Base-by-base conservation (phyloP, 2,329 filamentous ascomycete genomes). In the Mollisiaceae sp. region DNA sequence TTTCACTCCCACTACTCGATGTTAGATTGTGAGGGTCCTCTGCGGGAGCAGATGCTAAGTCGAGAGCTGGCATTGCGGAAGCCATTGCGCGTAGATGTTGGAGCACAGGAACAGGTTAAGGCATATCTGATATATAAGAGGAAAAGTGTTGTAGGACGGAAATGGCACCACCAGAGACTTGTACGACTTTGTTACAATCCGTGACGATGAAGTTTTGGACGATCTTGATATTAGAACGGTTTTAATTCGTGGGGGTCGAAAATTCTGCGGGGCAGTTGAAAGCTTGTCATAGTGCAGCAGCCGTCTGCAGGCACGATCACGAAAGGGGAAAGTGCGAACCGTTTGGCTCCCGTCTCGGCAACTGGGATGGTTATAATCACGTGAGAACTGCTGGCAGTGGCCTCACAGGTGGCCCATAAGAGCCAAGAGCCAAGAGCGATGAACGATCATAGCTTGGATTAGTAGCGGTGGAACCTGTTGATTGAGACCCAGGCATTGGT, bases 11-110 rank as follows among this genome's bases (percentile, higher is more conserved):
- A 8, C 2, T 20, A 14, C 11, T 32, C 2, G 20, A 12, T 14
- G 5, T 20, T 6, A 32, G 52, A n/a, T 60, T 65, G 8, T 50
- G 61, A 57, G 67, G 66, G 43, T 66, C 65, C 57, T 71, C 69
- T 14, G 67, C 66, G 9, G 64, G 63, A 38, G 63, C 68, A 24
- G 62, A 41, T 15, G 65, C 24, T 27, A 69, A 65, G 61, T 66
- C 66, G 18, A 67, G 52, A 27, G 61, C 65, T 14, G 68, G 63
- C 12, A 41, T 55, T 59, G 64, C 58, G 5, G 69, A 69, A 27
- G 68, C 68, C 69, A 71, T 71, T 14, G 20, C n/a, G 15, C 8
- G 43, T n/a, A 18, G n/a, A 18, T 18, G 43, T 18, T 18, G 43
- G 43, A 45, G 20, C 18, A 20, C n/a, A 45, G n/a, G 43, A 20